Base-by-base conservation (phyloP, 441 rosid species). In the Erysimum cheiri region DNA sequence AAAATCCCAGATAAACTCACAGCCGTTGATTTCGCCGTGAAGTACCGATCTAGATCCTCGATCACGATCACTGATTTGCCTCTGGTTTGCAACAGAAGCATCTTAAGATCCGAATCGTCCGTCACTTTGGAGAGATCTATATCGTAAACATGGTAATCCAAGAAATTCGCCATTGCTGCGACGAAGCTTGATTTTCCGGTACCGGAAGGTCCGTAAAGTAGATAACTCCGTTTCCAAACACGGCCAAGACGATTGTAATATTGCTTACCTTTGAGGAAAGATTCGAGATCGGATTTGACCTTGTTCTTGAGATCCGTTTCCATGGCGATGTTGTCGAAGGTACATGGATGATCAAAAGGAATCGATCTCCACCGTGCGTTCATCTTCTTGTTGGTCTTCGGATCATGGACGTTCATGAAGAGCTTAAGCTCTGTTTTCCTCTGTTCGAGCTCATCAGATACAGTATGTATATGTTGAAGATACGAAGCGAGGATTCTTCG, bases 171-270 rank as follows among this genome's bases (percentile, higher is more conserved):
- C 96, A 92, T 86, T 8, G 99, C 96, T 0, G 99, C 93, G 0
- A 86, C 86, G 67, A 92, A 92, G 72, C 90, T 90, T 2, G 99
- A 94, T 67, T 94, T 94, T 0, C 99, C 99, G 1, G 99, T 94
- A 6, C 99, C 99, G 10, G 98, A 87, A 4, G 89, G 87, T 4
- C 99, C 99, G 79, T 88, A 92, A 2, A 92, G 49, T 4, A 94
- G 87, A 64, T 82, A 94, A 46, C 98, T 88, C 52, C 99, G 78
- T 76, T 87, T 88, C 99, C 99, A 92, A 0, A 80, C 96, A 4
- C 98, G 88, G 60, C 99, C 99, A 3, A 94, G 76, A 6, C 91
- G 80, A 52, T 85, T 85, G 46, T 92, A 89, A 41, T 88, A 92
- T 32, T 86, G 86, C 71, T 92, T 85, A 52, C 85, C 85, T 53